These are phyloP conservation scores for Isochrysis galbana DNA, from an alignment of 78 protist species.

Conservation along the genomic window DNA sequence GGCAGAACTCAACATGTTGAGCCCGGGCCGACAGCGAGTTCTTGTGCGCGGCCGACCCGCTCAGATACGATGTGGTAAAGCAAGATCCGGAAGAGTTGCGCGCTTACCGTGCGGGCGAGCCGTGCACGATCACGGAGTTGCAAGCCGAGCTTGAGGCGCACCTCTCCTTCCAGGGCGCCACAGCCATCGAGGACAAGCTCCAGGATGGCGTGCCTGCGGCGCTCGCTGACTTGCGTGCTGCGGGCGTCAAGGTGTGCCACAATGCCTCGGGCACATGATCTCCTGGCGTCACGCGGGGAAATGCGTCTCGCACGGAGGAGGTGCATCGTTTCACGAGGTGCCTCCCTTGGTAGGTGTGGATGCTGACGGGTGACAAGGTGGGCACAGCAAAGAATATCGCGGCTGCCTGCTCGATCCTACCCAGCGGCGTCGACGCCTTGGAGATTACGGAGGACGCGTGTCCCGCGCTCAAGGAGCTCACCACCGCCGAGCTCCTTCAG, in stretches of 20 bases:
- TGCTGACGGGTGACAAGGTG: constrained; percentile 61
- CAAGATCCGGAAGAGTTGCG: neutral
- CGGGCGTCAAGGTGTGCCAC: neutral
- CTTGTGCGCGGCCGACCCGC: neutral
- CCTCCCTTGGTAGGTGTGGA: constrained; percentile 45
- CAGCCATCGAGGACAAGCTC: constrained; percentile 38
- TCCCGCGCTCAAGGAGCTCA: neutral
- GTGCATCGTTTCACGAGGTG: neutral
- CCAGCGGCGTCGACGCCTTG: neutral
- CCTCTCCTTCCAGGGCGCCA: neutral
- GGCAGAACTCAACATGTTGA: neutral
- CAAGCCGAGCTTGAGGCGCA: neutral
- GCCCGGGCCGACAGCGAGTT: neutral
- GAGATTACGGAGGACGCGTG: neutral
- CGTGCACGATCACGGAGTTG: neutral
- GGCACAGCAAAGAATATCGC: constrained; percentile 68
- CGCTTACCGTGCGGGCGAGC: neutral
- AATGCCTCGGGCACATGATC: neutral
- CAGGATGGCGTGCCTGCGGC: constrained; percentile 58
- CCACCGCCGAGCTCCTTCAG: neutral
- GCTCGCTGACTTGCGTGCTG: constrained; percentile 17
- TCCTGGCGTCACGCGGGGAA: neutral
- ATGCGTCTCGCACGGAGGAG: neutral
- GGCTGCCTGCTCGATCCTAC: neutral
- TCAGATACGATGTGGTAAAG: neutral